These are phyloP conservation scores for Geotrichum fermentans DNA, from an alignment of 1,139 yeast species.

Conservation along the genomic window DNA sequence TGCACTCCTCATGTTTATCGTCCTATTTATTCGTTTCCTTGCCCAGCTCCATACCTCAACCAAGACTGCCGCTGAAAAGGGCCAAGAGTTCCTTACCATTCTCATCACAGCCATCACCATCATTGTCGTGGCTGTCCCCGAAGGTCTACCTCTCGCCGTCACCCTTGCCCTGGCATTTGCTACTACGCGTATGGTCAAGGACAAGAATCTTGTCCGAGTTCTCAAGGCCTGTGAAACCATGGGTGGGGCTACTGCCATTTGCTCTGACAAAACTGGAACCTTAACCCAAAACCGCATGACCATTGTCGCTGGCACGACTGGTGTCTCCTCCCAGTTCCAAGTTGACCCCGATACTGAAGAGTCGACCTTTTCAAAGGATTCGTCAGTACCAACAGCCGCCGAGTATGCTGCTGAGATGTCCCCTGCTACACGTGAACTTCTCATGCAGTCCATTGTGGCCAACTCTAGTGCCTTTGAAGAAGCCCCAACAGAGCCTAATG, in stretches of 20 bases:
- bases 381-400: slow-evolving; percentile 27
- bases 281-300: slow-evolving; percentile 89
- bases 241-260: slow-evolving; percentile 97
- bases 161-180: slow-evolving; percentile 96
- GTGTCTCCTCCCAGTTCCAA: slow-evolving; percentile 42
- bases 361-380: slow-evolving; percentile 44
- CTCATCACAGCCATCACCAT: slow-evolving; percentile 88
- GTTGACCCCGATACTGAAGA: slow-evolving; percentile 27
- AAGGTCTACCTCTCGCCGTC: slow-evolving; percentile 94
- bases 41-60: slow-evolving; percentile 55
- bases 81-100: slow-evolving; percentile 75
- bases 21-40: slow-evolving; percentile 71
- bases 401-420: slow-evolving; percentile 37
- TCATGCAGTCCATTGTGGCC: slow-evolving; percentile 60
- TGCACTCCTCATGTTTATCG: slow-evolving; percentile 70
- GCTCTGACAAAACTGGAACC: slow-evolving; percentile 97
- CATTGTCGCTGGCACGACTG: slow-evolving; percentile 70
- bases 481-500: slow-evolving; percentile 46
- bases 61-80: slow-evolving; percentile 65
- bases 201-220: slow-evolving; percentile 89
- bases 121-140: slow-evolving; percentile 97
- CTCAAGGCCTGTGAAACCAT: slow-evolving; percentile 92
- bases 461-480: slow-evolving; percentile 93
- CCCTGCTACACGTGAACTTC: slow-evolving; percentile 37
- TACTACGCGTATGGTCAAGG: slow-evolving; percentile 95